Base-by-base conservation (phyloP, 495 filamentous ascomycete species). In the Talaromyces wortmannii region DNA sequence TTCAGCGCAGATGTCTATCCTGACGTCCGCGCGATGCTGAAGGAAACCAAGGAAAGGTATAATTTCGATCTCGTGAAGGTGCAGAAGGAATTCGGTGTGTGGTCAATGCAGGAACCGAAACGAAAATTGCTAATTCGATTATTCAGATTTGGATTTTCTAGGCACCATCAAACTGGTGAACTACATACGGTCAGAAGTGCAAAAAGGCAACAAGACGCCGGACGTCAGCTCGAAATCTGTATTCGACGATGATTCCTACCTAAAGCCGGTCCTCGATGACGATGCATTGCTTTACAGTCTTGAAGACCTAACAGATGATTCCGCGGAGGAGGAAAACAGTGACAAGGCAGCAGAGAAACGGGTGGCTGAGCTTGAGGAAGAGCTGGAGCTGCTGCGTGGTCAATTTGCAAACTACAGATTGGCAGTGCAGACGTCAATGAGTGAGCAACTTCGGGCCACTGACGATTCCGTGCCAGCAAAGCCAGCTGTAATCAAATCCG, bases 181-280 rank as follows among this genome's bases (percentile, higher is more conserved):
- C 67, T 94, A 86, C 57, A 80, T 90, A 47, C 85, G 87, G 6
- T 65, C 75, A 7, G 63, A 80, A 57, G 78, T 79, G 7, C 75
- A 77, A 57, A 65, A 62, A 47, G 83, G 81, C 42, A 75, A 81
- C 45, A 61, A 68, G 10, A 66, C 77, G 4, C 78, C 81, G 1
- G 72, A 81, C 52, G 68, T 84, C 31, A 82, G 84, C 46, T 77
- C 79, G 8, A 75, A 70, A 55, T 68, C 70, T 12, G 71, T 80
- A 32, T 85, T 95, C 59, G 74, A 84, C 31, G 83, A 89, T 53
- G 91, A 97, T 53, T 69, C 75, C 51, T 94, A 85, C 61, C 68
- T 96, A 50, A 85, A 88, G 69, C 92, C 92, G 1, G 84, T 89
- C 8, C 68, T 97, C n/a, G 89, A 95, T 60, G 90, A 96, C 61